Evolutionary conservation across 768 basidiomycete genomes (phyloP).

Genomic region (Porphyrellus cyaneotinctus): DNA sequence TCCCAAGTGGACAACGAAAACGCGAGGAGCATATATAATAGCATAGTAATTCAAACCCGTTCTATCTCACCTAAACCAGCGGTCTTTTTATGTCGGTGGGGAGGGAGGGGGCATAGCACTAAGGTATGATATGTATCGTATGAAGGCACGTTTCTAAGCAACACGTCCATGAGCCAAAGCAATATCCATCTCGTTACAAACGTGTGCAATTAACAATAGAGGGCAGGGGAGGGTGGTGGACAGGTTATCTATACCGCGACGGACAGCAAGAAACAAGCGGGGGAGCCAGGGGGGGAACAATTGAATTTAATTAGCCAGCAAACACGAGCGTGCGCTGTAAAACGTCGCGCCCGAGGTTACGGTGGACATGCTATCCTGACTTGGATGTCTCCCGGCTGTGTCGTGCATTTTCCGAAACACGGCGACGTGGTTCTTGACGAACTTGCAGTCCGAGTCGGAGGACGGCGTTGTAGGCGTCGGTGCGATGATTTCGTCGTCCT

Average conservation of each 20-base stretch:
- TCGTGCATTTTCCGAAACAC: conserved; percentile 11
- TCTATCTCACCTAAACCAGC: not conserved
- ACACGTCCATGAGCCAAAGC: not conserved
- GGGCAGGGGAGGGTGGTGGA: not conserved
- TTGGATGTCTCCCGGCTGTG: conserved; percentile 14
- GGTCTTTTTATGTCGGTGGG: not conserved
- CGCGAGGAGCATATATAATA: not conserved
- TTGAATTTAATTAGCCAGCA: conserved; percentile 10
- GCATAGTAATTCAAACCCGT: not conserved
- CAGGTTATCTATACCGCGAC: not conserved
- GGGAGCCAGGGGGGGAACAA: not conserved
- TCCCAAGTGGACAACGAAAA: not conserved
- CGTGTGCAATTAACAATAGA: not conserved
- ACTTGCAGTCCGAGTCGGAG: not conserved
- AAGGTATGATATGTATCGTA: not conserved
- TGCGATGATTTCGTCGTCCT: not conserved
- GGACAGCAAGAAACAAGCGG: not conserved
- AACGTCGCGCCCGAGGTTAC: conserved; percentile 23
- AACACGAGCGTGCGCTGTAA: conserved; percentile 32
- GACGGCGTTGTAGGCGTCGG: not conserved
- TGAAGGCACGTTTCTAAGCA: not conserved
- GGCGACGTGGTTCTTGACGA: conserved; percentile 10
- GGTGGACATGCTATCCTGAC: conserved; percentile 25
- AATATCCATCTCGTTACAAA: conserved; percentile 2
- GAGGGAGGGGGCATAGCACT: not conserved